Evolutionary conservation across 257 asterid genomes (phyloP), one percentile per base, ranked within the genome.

Genomic region (Prunella vulgaris): DNA sequence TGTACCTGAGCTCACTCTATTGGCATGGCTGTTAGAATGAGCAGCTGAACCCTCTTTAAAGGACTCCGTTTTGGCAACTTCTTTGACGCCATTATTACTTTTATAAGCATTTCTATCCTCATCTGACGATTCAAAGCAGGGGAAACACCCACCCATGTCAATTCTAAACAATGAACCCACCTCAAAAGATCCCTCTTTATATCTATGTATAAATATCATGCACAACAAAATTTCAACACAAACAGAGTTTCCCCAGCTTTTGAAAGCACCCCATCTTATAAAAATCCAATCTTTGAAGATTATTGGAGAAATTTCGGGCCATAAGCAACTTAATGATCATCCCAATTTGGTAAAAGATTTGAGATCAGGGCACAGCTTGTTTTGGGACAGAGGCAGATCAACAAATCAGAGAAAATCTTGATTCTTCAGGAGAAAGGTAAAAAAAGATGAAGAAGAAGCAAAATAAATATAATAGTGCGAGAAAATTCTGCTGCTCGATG

Each of bases 131-230:
- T 87, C 86, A 82, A 89, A 84, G 80, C 98, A 92, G 35, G 96
- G 88, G 61, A 89, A 85, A 83, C 96, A 89, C 81, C 96, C 83
- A 81, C 95, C 98, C 96, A 84, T 84, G 65, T 79, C 83, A 75
- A 69, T 80, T 72, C 71, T 77, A 77, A 77, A 76, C 73, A 79
- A 64, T 22, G 61, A 67, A 74, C 37, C 83, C 79, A 74, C 79
- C 79, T 64, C 78, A 71, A 77, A 72, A 33, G 56, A 70, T 61
- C 77, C 52, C 78, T 33, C 48, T 60, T 25, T 66, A 22, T 49
- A 38, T 46, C 33, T 68, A 20, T 71, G 32, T 38, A 27, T 63
- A 53, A 74, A 74, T 68, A 25, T 64, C 56, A 65, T 74, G 60
- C 70, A 59, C 65, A 21, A 25, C 28, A 63, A 44, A 63, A 42